Conservation (phyloP, 2,329 filamentous ascomycete genomes). For the Ascomycota sp. region DNA sequence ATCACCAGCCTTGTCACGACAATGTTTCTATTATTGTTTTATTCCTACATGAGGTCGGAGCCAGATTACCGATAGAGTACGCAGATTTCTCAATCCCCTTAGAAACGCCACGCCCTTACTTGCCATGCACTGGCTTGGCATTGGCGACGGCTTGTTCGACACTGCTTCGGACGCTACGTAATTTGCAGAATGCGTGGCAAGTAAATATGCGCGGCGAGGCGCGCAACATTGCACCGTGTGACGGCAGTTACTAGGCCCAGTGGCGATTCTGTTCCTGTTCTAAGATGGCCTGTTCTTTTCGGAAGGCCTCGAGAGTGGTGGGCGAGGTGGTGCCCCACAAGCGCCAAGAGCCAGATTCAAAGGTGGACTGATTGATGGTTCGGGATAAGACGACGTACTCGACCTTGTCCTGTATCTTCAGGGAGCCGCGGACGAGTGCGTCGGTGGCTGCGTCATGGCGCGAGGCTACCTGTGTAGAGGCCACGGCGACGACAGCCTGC, state of each 20-base stretch:
- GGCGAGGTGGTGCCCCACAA: constrained; percentile 43
- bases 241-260: constrained; percentile 10
- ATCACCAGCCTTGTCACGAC: no score
- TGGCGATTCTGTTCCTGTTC: constrained; percentile 13
- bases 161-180: neutral
- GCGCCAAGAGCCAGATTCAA: constrained; percentile 32
- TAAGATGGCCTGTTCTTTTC: constrained; percentile 15
- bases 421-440: constrained; percentile 21
- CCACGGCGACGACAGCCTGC: constrained; percentile 38
- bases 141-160: neutral
- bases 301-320: constrained; percentile 24
- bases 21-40: no score
- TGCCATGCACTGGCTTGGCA: neutral
- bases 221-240: constrained; percentile 1
- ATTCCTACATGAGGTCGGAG: no score
- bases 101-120: no score
- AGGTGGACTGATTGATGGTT: constrained; percentile 22
- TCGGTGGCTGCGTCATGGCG: constrained; percentile 18
- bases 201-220: no score
- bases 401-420: constrained; percentile 29
- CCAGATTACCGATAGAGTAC: no score
- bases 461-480: constrained; percentile 32
- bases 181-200: neutral
- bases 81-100: no score
- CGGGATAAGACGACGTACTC: constrained; percentile 47